Evolutionary conservation across 345 rosid genomes (phyloP).

Genomic region (Melastoma malabathricum): DNA sequence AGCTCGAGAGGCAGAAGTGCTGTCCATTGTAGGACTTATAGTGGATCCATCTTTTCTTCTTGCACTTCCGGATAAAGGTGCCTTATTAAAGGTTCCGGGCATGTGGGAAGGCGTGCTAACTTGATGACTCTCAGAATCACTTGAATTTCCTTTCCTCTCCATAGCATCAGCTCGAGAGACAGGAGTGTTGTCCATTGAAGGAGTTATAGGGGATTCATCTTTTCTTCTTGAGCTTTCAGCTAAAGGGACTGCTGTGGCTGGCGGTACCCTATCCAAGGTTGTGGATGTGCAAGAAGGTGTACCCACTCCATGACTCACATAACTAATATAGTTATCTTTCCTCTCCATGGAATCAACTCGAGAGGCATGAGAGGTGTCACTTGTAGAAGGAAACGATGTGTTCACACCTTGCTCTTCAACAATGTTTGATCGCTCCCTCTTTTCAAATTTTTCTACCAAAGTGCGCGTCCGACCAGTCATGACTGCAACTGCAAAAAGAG

Average conservation of each 20-base stretch:
- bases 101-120: constrained; percentile 8
- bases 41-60: constrained; percentile 1
- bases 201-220: background rate
- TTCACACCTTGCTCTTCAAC: background rate
- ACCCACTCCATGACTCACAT: no score
- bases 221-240: background rate
- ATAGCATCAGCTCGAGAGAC: background rate
- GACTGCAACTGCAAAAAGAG: constrained; percentile 62
- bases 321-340: background rate
- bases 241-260: no score
- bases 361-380: constrained; percentile 4
- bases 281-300: no score
- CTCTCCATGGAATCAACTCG: background rate
- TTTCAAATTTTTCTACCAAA: constrained; percentile 86
- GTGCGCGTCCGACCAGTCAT: constrained; percentile 79
- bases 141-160: background rate
- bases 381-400: background rate
- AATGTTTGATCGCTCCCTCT: constrained; percentile 4
- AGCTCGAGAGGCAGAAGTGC: background rate
- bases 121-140: constrained; percentile 10
- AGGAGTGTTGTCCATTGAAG: background rate
- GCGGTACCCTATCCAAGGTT: no score
- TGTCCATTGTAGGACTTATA: background rate
- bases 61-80: no score
- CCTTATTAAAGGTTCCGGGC: no score